Base-by-base conservation (phyloP, 2,329 filamentous ascomycete genomes). In the Diaporthe sp. region DNA sequence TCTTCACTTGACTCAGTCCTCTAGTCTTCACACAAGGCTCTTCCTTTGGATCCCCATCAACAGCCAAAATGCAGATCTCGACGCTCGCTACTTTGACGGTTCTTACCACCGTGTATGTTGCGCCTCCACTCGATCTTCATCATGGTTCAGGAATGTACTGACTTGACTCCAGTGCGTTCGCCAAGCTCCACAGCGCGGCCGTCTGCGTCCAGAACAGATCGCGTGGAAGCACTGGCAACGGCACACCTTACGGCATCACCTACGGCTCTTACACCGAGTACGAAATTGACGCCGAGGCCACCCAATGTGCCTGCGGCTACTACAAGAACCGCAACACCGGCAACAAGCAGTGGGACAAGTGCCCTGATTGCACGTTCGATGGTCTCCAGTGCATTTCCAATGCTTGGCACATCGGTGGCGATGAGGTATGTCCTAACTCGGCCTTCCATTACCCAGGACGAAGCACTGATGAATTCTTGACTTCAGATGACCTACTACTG, bases 271-370 rank as follows among this genome's bases (percentile, higher is more conserved):
- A 17, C 35, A 60, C 13, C 13, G 35, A 60, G 8, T 60, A 60
- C 57, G 57, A 60, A n/a, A 60, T 60, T 17, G 57, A 60, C 57
- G 17, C 22, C 4, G 35, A 6, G 57, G 76, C 50, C 3, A 77
- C 76, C 17, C 30, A 66, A 47, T 77, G 76, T 57, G 76, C 76
- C 9, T 77, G 76, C 57, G 33, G 38, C 60, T 17, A 57, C 6
- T 77, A 77, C 68, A 75, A 40, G 60, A 45, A 35, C 45, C 76
- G 76, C 52, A 76, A 76, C 76, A 77, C 76, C 6, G 76, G 76
- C 35, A 73, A 75, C 71, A 76, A 77, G 13, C 73, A 75, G 10
- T 77, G 76, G 76, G 77, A 77, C n/a, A 66, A 67, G n/a, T 78
- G 77, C 64, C 73, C 76, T 7, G 77, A 77, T 58, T 77, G 77